phyloP scores from a whole-genome alignment of 768 basidiomycete genomes.

The Rhodotorula toruloides region DNA sequence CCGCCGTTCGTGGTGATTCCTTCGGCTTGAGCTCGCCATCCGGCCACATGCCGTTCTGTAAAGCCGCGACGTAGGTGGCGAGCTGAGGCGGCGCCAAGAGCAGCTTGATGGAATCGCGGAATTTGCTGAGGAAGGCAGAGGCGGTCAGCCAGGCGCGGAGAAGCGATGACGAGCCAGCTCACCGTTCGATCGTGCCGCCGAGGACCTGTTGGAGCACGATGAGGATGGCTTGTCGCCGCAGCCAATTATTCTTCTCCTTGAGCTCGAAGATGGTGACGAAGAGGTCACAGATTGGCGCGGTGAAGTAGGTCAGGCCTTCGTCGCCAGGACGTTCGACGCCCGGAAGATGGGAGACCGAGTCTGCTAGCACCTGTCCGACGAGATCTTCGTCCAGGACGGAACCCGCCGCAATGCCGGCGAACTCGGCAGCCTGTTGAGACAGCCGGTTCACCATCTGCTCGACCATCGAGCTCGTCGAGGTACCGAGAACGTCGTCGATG shows the following conservation, averaged over 20 bases:
- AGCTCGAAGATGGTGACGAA: slow-evolving; percentile 89
- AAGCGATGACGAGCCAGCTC: slow-evolving; percentile 35
- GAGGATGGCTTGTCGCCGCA: slow-evolving; percentile 88
- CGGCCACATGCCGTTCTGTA: slow-evolving; percentile 78
- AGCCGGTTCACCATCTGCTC: slow-evolving; percentile 90
- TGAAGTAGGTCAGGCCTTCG: slow-evolving; percentile 80
- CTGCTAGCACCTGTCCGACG: slow-evolving; percentile 50
- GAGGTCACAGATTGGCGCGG: slow-evolving; percentile 88
- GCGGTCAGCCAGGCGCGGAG: background rate
- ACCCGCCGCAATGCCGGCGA: slow-evolving; percentile 74
- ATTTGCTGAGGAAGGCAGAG: slow-evolving; percentile 57
- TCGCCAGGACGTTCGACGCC: slow-evolving; percentile 59
- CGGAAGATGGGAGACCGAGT: too few species aligned
- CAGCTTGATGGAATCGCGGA: slow-evolving; percentile 68
- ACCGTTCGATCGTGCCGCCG: slow-evolving; percentile 94
- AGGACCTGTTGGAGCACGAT: slow-evolving; percentile 93
- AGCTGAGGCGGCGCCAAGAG: slow-evolving; percentile 66
- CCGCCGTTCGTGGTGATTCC: slow-evolving; percentile 62
- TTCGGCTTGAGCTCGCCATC: slow-evolving; percentile 67
- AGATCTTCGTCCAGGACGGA: slow-evolving; percentile 77
- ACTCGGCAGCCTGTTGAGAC: slow-evolving; percentile 80
- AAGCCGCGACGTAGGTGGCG: slow-evolving; percentile 59
- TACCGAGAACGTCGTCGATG: slow-evolving; percentile 92
- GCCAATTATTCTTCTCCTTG: slow-evolving; percentile 93
- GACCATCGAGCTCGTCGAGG: slow-evolving; percentile 61